A percentile compares a stretch with the other conserved stretches of the same genome.
These are phyloP conservation scores for Phytophthora rubi DNA, from an alignment of 352 stramenopile species.

Conservation along the genomic window DNA sequence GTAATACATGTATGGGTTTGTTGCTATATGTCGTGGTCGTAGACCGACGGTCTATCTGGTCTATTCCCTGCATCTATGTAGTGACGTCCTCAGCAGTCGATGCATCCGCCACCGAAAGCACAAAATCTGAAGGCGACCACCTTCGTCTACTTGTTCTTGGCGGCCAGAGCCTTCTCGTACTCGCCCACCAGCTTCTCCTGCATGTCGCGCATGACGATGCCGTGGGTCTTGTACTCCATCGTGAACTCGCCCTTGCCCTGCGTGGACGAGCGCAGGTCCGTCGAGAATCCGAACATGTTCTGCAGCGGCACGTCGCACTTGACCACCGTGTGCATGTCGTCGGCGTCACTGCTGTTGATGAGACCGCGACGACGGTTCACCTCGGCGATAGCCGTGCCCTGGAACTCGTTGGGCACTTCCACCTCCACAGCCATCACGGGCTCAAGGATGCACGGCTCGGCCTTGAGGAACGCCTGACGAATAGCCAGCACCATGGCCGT, in stretches of 20 bases:
- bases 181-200: conserved; percentile 96
- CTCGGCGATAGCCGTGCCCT: conserved; percentile 94
- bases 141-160: conserved; percentile 75
- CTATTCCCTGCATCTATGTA: conserved; percentile 26
- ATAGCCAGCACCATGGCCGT: conserved; percentile 96
- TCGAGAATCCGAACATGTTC: conserved; percentile 99
- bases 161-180: conserved; percentile 88
- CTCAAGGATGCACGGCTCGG: conserved; percentile 94
- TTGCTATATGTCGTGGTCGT: conserved; percentile 15
- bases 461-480: conserved; percentile 93
- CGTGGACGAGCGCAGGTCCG: conserved; percentile 94
- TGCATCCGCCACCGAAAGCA: neutral
- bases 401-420: conserved; percentile 95
- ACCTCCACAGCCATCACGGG: conserved; percentile 97
- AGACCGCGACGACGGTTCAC: conserved; percentile 95
- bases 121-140: conserved; percentile 6
- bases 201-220: conserved; percentile 91
- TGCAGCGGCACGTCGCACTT: conserved; percentile 96
- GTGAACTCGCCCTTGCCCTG: conserved; percentile 99
- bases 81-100: conserved; percentile 4
- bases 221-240: conserved; percentile 99
- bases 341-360: conserved; percentile 96
- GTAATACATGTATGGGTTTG: conserved; percentile 26
- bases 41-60: conserved; percentile 26
- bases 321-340: conserved; percentile 93